phyloP scores from a whole-genome alignment of 495 filamentous ascomycete genomes.

The Immersiella caudata region DNA sequence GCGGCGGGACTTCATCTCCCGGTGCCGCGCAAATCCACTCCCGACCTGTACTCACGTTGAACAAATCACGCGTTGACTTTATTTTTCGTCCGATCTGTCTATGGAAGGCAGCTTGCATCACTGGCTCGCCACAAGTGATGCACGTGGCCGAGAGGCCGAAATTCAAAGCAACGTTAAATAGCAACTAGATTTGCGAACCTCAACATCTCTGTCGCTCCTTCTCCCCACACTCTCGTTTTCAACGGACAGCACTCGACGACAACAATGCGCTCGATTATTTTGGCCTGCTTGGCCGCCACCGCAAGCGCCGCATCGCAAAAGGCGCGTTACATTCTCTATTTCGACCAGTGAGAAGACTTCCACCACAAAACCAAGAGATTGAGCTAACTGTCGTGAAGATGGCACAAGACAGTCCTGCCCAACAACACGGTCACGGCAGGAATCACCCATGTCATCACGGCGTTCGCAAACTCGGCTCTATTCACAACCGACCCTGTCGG shows the following conservation, averaged over 20 bases:
- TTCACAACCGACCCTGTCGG: slow-evolving; percentile 53
- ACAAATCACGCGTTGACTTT: not conserved
- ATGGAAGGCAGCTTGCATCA: not conserved
- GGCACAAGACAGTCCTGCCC: slow-evolving; percentile 36
- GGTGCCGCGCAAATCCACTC: not conserved
- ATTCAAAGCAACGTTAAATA: not conserved
- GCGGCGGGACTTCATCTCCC: not conserved
- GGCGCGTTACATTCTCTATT: slow-evolving; percentile 20
- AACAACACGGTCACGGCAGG: slow-evolving; percentile 37
- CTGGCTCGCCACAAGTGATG: not conserved
- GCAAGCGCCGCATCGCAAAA: slow-evolving; percentile 7
- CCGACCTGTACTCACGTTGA: not conserved
- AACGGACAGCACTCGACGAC: not conserved
- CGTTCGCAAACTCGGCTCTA: slow-evolving; percentile 55
- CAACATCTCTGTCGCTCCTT: not conserved
- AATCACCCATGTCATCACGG: slow-evolving; percentile 61
- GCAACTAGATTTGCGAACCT: not conserved
- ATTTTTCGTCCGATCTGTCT: not conserved
- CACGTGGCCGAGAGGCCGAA: not conserved
- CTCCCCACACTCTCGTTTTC: not conserved
- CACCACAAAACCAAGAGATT: not conserved
- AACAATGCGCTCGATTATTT: slow-evolving; percentile 6
- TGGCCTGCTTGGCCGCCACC: slow-evolving; percentile 8
- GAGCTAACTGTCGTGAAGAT: slow-evolving; percentile 20
- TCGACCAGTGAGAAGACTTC: slow-evolving; percentile 19